Conservation (phyloP, 371 early-diverging fungal species). For the Globomyces sp. region DNA sequence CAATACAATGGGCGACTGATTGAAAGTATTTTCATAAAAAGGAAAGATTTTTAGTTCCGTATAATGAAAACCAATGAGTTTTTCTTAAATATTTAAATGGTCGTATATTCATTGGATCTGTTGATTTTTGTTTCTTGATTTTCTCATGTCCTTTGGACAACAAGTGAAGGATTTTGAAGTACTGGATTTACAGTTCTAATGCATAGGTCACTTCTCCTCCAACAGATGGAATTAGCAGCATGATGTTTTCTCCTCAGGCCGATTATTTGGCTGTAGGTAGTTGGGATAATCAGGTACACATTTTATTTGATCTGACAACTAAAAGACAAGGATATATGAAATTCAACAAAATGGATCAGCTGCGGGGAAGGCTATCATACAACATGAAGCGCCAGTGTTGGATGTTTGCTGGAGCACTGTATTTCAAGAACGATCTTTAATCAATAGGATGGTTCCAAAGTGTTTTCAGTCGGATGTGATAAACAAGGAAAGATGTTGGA, state of each 20-base stretch:
- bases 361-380: conserved; percentile 71
- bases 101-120: too few species aligned
- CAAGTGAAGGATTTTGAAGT: conserved; percentile 11
- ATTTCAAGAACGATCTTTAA: conserved; percentile 41
- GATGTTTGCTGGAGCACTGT: conserved; percentile 78
- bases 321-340: conserved; percentile 88
- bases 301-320: neutral
- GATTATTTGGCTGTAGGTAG: conserved; percentile 84
- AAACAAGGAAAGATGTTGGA: conserved; percentile 80
- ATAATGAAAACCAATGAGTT: too few species aligned
- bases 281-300: conserved; percentile 89
- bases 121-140: too few species aligned
- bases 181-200: neutral
- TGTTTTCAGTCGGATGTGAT: conserved; percentile 79
- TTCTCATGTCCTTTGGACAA: neutral
- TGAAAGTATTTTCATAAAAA: too few species aligned
- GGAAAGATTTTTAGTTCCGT: too few species aligned
- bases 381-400: conserved; percentile 83
- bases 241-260: conserved; percentile 77
- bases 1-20: too few species aligned
- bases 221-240: conserved; percentile 70
- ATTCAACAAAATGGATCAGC: conserved; percentile 72
- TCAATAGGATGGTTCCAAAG: conserved; percentile 78
- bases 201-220: conserved; percentile 34
- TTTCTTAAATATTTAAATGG: too few species aligned